Evolutionary conservation across 2,329 filamentous ascomycete species (phyloP).

Genomic region (Zymoseptoria tritici): DNA sequence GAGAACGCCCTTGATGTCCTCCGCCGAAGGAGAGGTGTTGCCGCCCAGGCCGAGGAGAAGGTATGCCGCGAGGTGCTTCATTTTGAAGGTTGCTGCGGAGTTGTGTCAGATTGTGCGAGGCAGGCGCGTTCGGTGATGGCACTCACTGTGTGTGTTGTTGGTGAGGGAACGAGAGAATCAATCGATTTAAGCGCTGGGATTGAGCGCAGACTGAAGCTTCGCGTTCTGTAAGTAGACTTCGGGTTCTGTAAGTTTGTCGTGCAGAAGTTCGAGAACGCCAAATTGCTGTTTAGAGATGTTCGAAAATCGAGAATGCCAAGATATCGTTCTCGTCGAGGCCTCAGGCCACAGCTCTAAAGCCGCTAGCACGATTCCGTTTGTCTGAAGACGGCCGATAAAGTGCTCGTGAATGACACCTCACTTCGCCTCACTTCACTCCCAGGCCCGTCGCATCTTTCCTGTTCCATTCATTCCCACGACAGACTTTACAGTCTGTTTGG

Average conservation of each 20-base stretch:
- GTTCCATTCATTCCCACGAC: background rate
- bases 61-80: conserved; percentile 99
- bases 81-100: conserved; percentile 51
- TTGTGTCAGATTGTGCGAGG: background rate
- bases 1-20: conserved; percentile 83
- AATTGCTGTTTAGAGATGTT: background rate
- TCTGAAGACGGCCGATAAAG: background rate
- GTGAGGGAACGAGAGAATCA: conserved; percentile 76
- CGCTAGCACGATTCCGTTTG: too few species aligned
- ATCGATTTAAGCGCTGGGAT: conserved; percentile 96
- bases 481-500: background rate
- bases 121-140: conserved; percentile 1
- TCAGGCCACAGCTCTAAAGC: too few species aligned
- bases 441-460: background rate
- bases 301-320: background rate
- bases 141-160: conserved; percentile 16
- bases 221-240: conserved; percentile 63
- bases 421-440: background rate
- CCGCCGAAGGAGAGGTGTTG: conserved; percentile 79
- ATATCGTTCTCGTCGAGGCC: background rate
- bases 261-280: background rate
- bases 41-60: conserved; percentile 92
- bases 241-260: conserved; percentile 14
- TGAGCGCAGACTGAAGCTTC: conserved; percentile 99
- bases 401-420: background rate